Percentiles rank a stretch among this genome's conserved stretches.
phyloP scores from a whole-genome alignment of 345 rosid species.

The Gossypium anomalum region DNA sequence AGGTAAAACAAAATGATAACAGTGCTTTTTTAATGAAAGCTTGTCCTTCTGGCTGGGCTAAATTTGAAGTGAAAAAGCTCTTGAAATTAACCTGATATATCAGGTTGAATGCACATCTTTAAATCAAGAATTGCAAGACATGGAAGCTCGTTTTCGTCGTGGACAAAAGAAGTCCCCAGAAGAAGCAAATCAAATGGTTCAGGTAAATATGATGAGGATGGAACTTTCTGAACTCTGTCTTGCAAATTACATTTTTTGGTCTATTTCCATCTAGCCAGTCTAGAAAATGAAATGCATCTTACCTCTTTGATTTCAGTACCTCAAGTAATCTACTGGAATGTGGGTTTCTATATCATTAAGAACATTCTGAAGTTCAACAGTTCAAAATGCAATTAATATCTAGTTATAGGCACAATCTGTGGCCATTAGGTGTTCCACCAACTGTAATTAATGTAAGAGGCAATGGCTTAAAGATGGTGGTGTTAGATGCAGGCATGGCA shows the following conservation, averaged over 20 bases:
- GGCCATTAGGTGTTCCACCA: neutral
- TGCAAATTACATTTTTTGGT: neutral
- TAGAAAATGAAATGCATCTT: neutral
- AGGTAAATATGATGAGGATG: slow-evolving; percentile 44
- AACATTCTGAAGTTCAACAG: slow-evolving; percentile 4
- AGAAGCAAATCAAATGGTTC: slow-evolving; percentile 85
- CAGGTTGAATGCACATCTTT: slow-evolving; percentile 83
- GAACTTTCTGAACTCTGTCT: neutral
- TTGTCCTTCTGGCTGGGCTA: slow-evolving; percentile 4
- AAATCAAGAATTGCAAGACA: slow-evolving; percentile 93
- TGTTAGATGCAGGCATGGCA: slow-evolving; percentile 86
- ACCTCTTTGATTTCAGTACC: neutral
- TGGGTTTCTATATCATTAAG: slow-evolving; percentile 14
- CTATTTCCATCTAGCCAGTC: neutral
- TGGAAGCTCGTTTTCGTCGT: slow-evolving; percentile 82
- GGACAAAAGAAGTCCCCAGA: slow-evolving; percentile 89
- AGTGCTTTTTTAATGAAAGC: neutral
- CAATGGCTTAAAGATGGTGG: slow-evolving; percentile 15
- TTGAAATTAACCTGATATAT: slow-evolving; percentile 20
- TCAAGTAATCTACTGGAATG: neutral
- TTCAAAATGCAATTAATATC: slow-evolving; percentile 9
- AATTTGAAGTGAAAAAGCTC: slow-evolving; percentile 12
- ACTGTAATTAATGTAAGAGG: neutral
- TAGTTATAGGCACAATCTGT: neutral
- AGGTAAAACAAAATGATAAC: slow-evolving; percentile 45